A percentile compares a stretch with the other conserved stretches of the same genome.
phyloP scores from a whole-genome alignment of 2,329 filamentous ascomycete genomes.

The Neocatenulostroma microsporum region DNA sequence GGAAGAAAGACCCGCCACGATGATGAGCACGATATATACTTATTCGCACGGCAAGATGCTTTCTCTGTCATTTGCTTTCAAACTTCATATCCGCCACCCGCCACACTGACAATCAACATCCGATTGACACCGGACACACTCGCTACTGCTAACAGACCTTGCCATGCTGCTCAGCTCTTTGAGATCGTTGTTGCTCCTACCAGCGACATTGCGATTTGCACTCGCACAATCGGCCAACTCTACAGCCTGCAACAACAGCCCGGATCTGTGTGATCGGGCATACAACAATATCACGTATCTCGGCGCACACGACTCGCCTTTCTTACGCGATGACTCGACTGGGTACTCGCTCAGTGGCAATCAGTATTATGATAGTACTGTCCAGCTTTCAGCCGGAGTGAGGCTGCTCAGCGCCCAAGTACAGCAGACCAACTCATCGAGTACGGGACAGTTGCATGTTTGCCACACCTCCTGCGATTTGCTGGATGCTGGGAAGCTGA shows the following conservation, averaged over 20 bases:
- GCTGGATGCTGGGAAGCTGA: conserved; percentile 60
- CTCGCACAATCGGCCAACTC: neutral
- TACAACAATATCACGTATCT: too few species aligned
- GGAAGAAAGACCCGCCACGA: too few species aligned
- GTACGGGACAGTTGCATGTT: conserved; percentile 42
- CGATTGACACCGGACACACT: too few species aligned
- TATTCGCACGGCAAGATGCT: too few species aligned
- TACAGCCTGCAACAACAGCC: too few species aligned
- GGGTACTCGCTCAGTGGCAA: conserved; percentile 59
- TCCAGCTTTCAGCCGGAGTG: conserved; percentile 62
- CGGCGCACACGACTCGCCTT: conserved; percentile 69
- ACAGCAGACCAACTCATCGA: conserved; percentile 49
- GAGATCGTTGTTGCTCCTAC: neutral
- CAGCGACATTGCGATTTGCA: neutral
- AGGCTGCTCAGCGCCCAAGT: conserved; percentile 65
- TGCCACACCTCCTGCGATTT: conserved; percentile 63
- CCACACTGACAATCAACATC: too few species aligned
- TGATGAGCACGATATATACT: too few species aligned
- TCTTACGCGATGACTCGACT: conserved; percentile 57
- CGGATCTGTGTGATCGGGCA: too few species aligned
- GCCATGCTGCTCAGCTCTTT: neutral
- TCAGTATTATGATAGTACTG: conserved; percentile 65
- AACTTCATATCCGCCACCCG: too few species aligned
- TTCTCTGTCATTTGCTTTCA: too few species aligned
- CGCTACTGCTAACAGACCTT: too few species aligned